A percentile compares a stretch with the other conserved stretches of the same genome.
These are phyloP conservation scores for Vitellaria paradoxa DNA, from an alignment of 179 eudicot genomes.

Conservation along the genomic window DNA sequence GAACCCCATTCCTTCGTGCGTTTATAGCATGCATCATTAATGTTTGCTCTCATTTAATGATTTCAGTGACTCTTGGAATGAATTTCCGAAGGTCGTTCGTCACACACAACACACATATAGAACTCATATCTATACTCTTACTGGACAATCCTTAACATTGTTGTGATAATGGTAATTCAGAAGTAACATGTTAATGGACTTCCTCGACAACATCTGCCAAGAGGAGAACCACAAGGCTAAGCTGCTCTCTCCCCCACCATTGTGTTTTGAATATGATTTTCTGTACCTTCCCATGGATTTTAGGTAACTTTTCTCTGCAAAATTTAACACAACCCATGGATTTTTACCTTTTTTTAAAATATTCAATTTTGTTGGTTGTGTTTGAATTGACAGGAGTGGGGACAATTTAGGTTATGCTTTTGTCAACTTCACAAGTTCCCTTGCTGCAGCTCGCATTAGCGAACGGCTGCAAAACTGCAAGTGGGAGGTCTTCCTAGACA, in stretches of 20 bases:
- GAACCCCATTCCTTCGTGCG: too few species aligned
- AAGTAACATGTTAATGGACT: conserved; percentile 40
- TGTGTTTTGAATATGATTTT: conserved; percentile 50
- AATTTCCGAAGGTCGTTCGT: too few species aligned
- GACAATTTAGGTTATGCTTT: conserved; percentile 48
- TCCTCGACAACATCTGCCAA: conserved; percentile 56
- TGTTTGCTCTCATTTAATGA: too few species aligned
- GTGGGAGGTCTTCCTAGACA: conserved; percentile 24
- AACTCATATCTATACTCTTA: too few species aligned
- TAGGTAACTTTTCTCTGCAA: conserved; percentile 26
- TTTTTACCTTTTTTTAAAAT: too few species aligned
- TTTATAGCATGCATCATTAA: too few species aligned
- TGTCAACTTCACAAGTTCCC: conserved; percentile 36
- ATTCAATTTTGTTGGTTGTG: too few species aligned
- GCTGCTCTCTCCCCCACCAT: conserved; percentile 10
- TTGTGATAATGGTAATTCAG: conserved; percentile 10
- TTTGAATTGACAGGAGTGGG: conserved; percentile 7
- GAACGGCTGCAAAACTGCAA: conserved; percentile 4
- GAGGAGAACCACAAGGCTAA: conserved; percentile 26
- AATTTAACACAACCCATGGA: too few species aligned
- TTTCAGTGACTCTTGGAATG: too few species aligned
- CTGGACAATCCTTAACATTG: too few species aligned
- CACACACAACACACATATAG: too few species aligned
- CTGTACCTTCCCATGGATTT: conserved; percentile 77
- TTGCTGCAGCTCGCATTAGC: conserved; percentile 26